Evolutionary conservation across 371 early-diverging fungal species (phyloP).

Genomic region (Mortierella polycephala): DNA sequence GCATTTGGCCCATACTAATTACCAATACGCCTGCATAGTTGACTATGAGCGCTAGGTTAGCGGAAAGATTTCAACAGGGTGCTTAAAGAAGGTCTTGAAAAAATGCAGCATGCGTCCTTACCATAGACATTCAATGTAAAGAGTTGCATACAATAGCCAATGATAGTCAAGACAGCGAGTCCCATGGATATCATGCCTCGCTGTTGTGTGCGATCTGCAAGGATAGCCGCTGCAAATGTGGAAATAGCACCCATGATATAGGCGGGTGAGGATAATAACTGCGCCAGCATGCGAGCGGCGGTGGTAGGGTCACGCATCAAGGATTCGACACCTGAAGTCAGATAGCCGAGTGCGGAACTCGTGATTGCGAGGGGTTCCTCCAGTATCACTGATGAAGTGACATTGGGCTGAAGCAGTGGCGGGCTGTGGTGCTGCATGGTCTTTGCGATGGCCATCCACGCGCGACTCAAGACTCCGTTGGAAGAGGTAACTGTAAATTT

Average conservation of each 20-base stretch:
- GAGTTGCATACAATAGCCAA: slow-evolving; percentile 23
- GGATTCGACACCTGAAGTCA: slow-evolving; percentile 2
- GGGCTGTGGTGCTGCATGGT: slow-evolving; percentile 10
- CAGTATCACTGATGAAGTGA: background rate
- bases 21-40: slow-evolving; percentile 29
- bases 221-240: slow-evolving; percentile 20
- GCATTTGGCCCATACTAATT: slow-evolving; percentile 34
- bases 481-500: slow-evolving; percentile 36
- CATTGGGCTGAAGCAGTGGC: background rate
- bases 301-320: slow-evolving; percentile 17
- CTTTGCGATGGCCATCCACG: slow-evolving; percentile 39
- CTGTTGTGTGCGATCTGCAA: slow-evolving; percentile 43
- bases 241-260: slow-evolving; percentile 25
- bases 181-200: slow-evolving; percentile 30
- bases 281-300: slow-evolving; percentile 28
- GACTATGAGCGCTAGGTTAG: slow-evolving; percentile 2
- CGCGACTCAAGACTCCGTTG: slow-evolving; percentile 15
- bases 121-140: slow-evolving; percentile 33
- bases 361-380: slow-evolving; percentile 5
- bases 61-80: no score
- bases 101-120: background rate
- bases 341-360: slow-evolving; percentile 4
- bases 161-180: slow-evolving; percentile 12
- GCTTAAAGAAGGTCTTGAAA: no score
- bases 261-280: slow-evolving; percentile 28